These are phyloP conservation scores for Setaria italica DNA, from an alignment of 202 grass and related monocot genomes.

Conservation along the genomic window DNA sequence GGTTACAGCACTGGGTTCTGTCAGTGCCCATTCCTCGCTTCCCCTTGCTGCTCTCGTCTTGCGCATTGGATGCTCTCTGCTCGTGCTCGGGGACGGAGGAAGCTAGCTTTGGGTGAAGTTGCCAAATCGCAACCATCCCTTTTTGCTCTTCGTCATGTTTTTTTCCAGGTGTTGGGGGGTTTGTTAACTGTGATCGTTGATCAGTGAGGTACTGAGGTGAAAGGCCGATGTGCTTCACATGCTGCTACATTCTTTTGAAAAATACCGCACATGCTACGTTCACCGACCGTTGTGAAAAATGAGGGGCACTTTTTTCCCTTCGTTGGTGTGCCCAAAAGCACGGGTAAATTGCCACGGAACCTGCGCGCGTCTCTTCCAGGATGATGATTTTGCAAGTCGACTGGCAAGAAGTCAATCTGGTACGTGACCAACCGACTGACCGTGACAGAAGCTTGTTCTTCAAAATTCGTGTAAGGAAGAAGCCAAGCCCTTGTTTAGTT, in stretches of 20 bases:
- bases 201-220: no score
- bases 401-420: neutral
- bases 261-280: neutral
- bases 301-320: no score
- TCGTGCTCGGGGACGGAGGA: neutral
- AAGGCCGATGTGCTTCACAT: no score
- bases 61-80: conserved; percentile 42
- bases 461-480: neutral
- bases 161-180: no score
- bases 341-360: neutral
- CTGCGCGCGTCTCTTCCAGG: neutral
- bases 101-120: conserved; percentile 1
- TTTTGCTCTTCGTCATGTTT: no score
- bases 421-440: neutral
- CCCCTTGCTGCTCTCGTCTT: neutral
- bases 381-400: neutral
- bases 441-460: neutral
- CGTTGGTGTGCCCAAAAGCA: no score
- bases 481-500: neutral
- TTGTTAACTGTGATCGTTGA: no score
- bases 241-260: neutral
- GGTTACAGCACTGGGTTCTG: neutral
- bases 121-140: neutral
- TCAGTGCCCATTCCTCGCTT: neutral
- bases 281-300: neutral